These are phyloP conservation scores for Arctium minus DNA, from an alignment of 129 eudicot genomes.

Conservation along the genomic window DNA sequence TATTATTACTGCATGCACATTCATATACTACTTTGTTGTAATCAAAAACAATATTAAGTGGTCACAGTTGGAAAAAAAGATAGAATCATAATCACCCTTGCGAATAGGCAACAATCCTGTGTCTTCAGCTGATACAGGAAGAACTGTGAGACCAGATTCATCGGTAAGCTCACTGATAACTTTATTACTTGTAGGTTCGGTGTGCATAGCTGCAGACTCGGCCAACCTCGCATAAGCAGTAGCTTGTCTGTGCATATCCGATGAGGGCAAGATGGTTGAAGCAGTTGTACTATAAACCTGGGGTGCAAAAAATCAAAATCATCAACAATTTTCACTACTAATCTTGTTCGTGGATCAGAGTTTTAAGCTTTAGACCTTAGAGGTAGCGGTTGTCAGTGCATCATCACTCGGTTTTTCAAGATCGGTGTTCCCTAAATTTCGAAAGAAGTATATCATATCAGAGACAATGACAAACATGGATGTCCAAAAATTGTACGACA, in stretches of 20 bases:
- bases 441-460: slow-evolving; percentile 8
- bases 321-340: neutral
- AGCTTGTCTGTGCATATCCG: slow-evolving; percentile 72
- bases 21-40: neutral
- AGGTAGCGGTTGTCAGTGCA: slow-evolving; percentile 11
- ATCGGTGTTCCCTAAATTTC: slow-evolving; percentile 34
- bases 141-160: slow-evolving; percentile 71
- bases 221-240: slow-evolving; percentile 66
- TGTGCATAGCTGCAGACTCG: slow-evolving; percentile 45
- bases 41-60: neutral
- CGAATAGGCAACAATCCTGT: slow-evolving; percentile 75
- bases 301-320: neutral
- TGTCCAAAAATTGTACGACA: neutral
- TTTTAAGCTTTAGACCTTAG: slow-evolving; percentile 26
- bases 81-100: slow-evolving; percentile 40
- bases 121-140: slow-evolving; percentile 91
- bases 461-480: slow-evolving; percentile 1
- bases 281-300: slow-evolving; percentile 48
- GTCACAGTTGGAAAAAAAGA: neutral
- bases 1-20: slow-evolving; percentile 11
- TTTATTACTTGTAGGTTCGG: slow-evolving; percentile 32
- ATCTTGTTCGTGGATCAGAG: neutral
- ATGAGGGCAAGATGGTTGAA: slow-evolving; percentile 35
- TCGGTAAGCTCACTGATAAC: slow-evolving; percentile 45
- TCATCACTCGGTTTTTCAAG: slow-evolving; percentile 26